Base-by-base conservation (phyloP, 768 basidiomycete species). In the Phlegmacium glaucopus region DNA sequence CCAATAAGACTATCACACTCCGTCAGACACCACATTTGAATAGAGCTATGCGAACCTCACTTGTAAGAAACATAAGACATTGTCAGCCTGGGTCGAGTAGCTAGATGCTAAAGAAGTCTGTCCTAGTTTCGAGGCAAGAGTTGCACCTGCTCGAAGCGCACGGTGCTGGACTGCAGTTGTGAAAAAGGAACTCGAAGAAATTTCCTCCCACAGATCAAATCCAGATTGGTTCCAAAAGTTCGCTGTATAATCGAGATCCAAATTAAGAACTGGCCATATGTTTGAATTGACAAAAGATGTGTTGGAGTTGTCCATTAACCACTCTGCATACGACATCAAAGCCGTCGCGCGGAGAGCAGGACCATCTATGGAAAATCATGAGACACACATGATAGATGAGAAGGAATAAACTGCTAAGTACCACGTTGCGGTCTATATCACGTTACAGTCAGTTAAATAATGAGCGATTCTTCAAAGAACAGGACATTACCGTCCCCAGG, bases 161-260 rank as follows among this genome's bases (percentile, higher is more conserved):
- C 82, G 80, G 58, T 90, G 87, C 54, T 90, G 90, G 1, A 84
- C 81, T 3, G 84, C 83, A 0, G 85, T 79, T 5, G 90, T 92
- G 62, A 88, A 92, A 74, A 89, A 93, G 3, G 86, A 89, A 15
- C 80, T 79, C 0, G 84, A 84, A 3, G 68, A 59, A 25, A 88
- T 64, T 62, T 89, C 85, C 60, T 88, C 85, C 85, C 87, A 89
- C 1, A 88, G 70, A 61, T 90, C 86, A 58, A 82, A 87, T 4
- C 82, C 83, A 44, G 64, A 49, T 69, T 63, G 55, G 32, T 87
- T 86, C 87, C 87, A 89, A 54, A 72, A 70, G 29, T 51, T 54
- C 12, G 74, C 65, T 42, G 86, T 77, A 58, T 87, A 89, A 60
- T 87, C 75, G 16, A 87, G 72, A 60, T 90, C 87, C 51, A 79